Evolutionary conservation across 129 eudicot species (phyloP).

Genomic region (Flaveria trinervia): DNA sequence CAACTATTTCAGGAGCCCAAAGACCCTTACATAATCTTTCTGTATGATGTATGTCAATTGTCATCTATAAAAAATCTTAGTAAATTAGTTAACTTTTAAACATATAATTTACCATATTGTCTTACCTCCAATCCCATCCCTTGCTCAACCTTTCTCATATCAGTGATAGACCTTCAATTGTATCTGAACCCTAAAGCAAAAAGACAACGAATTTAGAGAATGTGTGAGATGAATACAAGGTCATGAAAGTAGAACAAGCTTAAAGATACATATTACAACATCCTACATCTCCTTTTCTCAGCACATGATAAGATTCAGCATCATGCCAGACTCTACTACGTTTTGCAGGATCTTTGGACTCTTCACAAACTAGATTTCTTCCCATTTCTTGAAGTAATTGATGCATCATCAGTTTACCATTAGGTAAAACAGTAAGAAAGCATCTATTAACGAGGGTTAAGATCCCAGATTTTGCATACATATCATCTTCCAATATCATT

Average conservation of each 20-base stretch:
- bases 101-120: neutral
- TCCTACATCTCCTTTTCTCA: conserved; percentile 30
- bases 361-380: neutral
- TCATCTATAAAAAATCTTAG: neutral
- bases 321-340: conserved; percentile 13
- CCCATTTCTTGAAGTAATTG: conserved; percentile 25
- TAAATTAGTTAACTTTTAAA: neutral
- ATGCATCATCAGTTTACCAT: conserved; percentile 12
- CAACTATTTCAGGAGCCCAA: neutral
- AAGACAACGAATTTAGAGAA: neutral
- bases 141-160: neutral
- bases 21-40: neutral
- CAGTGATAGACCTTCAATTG: conserved; percentile 30
- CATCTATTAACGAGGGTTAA: conserved; percentile 3
- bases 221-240: too few species aligned
- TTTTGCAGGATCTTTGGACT: conserved; percentile 25
- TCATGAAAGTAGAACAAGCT: neutral
- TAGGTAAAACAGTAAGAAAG: conserved; percentile 2
- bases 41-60: neutral
- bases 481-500: conserved; percentile 5
- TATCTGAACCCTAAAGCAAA: conserved; percentile 23
- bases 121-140: neutral
- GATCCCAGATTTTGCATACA: conserved; percentile 20
- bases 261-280: conserved; percentile 5
- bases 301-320: conserved; percentile 10